These are phyloP conservation scores for Aspergillus clavatus DNA, from an alignment of 2,329 filamentous ascomycete genomes.

Conservation along the genomic window DNA sequence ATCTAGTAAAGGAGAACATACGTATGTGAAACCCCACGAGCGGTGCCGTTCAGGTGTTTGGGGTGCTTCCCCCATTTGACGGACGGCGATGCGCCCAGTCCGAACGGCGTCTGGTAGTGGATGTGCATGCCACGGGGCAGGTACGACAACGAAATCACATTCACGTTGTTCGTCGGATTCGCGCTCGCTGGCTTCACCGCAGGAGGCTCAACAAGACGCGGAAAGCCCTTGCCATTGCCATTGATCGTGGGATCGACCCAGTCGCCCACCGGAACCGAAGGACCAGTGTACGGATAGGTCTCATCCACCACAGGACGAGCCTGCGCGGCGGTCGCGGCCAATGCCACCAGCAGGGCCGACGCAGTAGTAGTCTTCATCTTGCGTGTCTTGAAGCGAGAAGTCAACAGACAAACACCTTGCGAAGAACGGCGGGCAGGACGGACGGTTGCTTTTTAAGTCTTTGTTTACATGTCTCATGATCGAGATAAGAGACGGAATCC, in stretches of 20 bases:
- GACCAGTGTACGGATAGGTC: slow-evolving; percentile 46
- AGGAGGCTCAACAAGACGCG: slow-evolving; percentile 47
- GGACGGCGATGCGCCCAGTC: slow-evolving; percentile 42
- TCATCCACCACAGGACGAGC: slow-evolving; percentile 38
- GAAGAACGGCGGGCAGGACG: too few species aligned
- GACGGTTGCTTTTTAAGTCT: too few species aligned
- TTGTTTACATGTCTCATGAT: too few species aligned
- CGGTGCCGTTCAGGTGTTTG: slow-evolving; percentile 30
- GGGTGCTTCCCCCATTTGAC: slow-evolving; percentile 43
- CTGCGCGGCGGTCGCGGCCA: slow-evolving; percentile 16
- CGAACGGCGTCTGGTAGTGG: slow-evolving; percentile 53
- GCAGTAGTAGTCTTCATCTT: slow-evolving; percentile 20
- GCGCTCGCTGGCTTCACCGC: slow-evolving; percentile 43
- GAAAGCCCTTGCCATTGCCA: slow-evolving; percentile 51
- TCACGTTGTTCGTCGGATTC: slow-evolving; percentile 50
- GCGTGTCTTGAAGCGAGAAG: too few species aligned
- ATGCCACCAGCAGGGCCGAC: slow-evolving; percentile 17
- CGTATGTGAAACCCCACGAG: slow-evolving; percentile 40
- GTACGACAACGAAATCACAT: slow-evolving; percentile 49
- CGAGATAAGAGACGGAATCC: not conserved
- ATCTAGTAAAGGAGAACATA: slow-evolving; percentile 20
- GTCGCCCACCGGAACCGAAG: slow-evolving; percentile 47
- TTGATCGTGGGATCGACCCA: slow-evolving; percentile 50
- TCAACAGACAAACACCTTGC: too few species aligned
- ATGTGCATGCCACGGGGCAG: slow-evolving; percentile 48